Conservation (phyloP, 1,139 yeast genomes). For the Spathaspora sp. region DNA sequence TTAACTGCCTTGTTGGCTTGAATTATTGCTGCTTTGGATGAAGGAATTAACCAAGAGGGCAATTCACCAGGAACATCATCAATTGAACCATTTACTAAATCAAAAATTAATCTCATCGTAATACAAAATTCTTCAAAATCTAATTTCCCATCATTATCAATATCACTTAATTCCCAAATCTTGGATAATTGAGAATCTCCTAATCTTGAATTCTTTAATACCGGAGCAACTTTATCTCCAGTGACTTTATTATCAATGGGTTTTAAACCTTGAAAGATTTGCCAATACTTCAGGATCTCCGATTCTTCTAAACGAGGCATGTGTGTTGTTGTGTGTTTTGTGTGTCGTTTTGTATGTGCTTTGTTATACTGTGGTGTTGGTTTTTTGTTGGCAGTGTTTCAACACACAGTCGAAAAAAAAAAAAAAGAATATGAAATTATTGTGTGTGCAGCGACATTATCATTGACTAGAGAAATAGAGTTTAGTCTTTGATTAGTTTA, state of each 20-base stretch:
- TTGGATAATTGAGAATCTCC: conserved; percentile 71
- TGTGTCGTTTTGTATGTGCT: background rate
- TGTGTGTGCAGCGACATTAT: no score
- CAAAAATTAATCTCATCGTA: conserved; percentile 93
- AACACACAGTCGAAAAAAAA: no score
- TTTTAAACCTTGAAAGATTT: conserved; percentile 84
- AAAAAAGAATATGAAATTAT: no score
- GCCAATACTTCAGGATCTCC: conserved; percentile 97
- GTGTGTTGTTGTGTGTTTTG: background rate
- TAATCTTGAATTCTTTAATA: conserved; percentile 84
- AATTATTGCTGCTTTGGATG: conserved; percentile 79
- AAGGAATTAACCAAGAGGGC: conserved; percentile 92
- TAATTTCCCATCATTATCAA: conserved; percentile 84
- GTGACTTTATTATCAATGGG: conserved; percentile 77
- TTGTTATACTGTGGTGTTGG: background rate
- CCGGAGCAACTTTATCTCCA: conserved; percentile 84
- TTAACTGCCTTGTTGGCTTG: conserved; percentile 73
- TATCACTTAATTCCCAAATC: conserved; percentile 92
- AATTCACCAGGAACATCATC: conserved; percentile 63
- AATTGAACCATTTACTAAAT: conserved; percentile 75
- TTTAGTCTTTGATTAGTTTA: no score
- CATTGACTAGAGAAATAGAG: no score
- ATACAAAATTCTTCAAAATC: conserved; percentile 98
- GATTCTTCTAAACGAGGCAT: conserved; percentile 82
- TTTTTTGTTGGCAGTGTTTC: no score